Base-by-base conservation (phyloP, 352 stramenopile genomes). In the Globisporangium ultimum region DNA sequence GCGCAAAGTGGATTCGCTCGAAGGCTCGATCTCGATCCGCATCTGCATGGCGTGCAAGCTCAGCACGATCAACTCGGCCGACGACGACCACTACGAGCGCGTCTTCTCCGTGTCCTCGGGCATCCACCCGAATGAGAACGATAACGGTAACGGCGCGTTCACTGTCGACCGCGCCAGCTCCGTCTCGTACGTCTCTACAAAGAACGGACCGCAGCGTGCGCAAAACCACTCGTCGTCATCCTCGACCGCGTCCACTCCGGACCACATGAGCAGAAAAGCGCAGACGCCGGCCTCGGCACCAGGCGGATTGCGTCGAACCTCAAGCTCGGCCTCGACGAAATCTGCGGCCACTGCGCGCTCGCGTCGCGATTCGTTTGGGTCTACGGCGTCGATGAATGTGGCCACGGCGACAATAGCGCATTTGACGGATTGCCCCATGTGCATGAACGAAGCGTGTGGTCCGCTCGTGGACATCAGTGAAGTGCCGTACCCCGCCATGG, bases 11-110 rank as follows among this genome's bases (percentile, higher is more conserved):
- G 71, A 77, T 43, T 45, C 41, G 22, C 62, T 78, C 14, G 68
- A 77, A n/a, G 71, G 67, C 48, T 45, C 60, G 4, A 62, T 66
- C 49, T 82, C 70, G 34, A 68, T 72, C 53, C 82, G 82, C 40
- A 70, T 91, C 42, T 94, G 84, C 60, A 81, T 91, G 56, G 78
- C 70, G 59, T 94, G 85, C 73, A 93, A 90, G 58, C 72, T 89
- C 60, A 85, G 76, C 59, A 72, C 78, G 18, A 74, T 76, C n/a
- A 45, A 45, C 18, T 64, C 60, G 42, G 74, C 76, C 20, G 55
- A 71, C 36, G 68, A 83, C 53, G 81, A 88, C 58, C 72, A 82
- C 18, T 78, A 84, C 58, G 73, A 87, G 18, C 66, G 70, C n/a
- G 76, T 80, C 52, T 80, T 80, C 66, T 74, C 74, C 21, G 67